Base-by-base conservation (phyloP, 2,329 filamentous ascomycete species). In the Stemphylium beticola region DNA sequence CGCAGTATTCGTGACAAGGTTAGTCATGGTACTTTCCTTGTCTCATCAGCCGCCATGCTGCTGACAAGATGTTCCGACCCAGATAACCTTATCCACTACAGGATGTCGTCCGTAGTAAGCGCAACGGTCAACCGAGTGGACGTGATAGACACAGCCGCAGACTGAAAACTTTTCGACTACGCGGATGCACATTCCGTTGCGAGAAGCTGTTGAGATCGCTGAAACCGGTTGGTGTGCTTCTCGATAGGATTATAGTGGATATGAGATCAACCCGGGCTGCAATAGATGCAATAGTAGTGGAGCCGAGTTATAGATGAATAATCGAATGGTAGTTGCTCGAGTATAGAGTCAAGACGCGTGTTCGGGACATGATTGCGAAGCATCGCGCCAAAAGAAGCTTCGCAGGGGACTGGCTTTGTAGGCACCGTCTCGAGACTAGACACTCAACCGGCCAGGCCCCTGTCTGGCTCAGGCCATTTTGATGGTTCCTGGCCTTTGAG, bases 71-170 rank as follows among this genome's bases (percentile, higher is more conserved):
- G 65, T 65, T 7, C 71, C 71, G 15, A 74, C 71, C 49, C 68
- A 68, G 31, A 74, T 55, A 20, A 72, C 39, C 37, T 63, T 69
- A 36, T 74, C 70, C 10, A 63, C 61, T 6, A 73, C 67, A 4
- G 58, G 18, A 56, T 74, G 71, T 10, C 67, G 67, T 42, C 72
- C 72, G 49, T 67, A 67, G 29, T 61, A 68, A 4, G 69, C 59
- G 46, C 74, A 76, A 17, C 66, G 64, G 40, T 76, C 72, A n/a
- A 75, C 66, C 4, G 68, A 67, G 50, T 76, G 73, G 10, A 68
- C 60, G 46, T 74, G 67, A 49, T 75, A 76, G 20, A 66, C 62
- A 57, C 73, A 76, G 20, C 72, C 72, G 44, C 74, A 76, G n/a
- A 68, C 71, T 3, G 74, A 66, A 45, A 70, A 76, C 44, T 67